A percentile compares a stretch with the other conserved stretches of the same genome.
Evolutionary conservation across 192 early-diverging fungal species (phyloP).

Genomic region (Backusella circina): DNA sequence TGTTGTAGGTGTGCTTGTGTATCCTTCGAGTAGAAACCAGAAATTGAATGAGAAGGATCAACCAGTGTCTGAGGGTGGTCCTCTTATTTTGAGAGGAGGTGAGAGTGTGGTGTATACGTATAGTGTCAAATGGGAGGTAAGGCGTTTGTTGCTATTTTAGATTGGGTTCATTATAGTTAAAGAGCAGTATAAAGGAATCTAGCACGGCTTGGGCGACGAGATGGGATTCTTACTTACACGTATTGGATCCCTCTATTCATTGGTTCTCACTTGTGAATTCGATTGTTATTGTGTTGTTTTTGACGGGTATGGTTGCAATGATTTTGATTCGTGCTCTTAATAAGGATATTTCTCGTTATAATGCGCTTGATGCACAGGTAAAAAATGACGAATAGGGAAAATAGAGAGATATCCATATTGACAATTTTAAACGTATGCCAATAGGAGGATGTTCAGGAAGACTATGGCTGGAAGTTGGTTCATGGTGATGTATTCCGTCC

Average conservation of each 20-base stretch:
- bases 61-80: background rate
- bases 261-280: constrained; percentile 97
- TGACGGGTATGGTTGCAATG: constrained; percentile 88
- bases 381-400: background rate
- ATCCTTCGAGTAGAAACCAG: constrained; percentile 62
- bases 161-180: background rate
- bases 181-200: constrained; percentile 35
- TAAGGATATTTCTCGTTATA: constrained; percentile 94
- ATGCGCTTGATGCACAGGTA: constrained; percentile 55
- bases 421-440: background rate
- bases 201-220: constrained; percentile 76
- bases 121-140: constrained; percentile 58
- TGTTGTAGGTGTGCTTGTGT: constrained; percentile 86
- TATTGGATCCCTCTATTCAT: constrained; percentile 89
- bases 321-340: constrained; percentile 86
- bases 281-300: constrained; percentile 89
- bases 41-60: constrained; percentile 25
- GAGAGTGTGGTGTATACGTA: constrained; percentile 62
- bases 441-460: constrained; percentile 79
- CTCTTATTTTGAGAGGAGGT: constrained; percentile 23
- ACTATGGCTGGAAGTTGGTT: constrained; percentile 98
- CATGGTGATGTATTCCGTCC: constrained; percentile 98
- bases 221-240: constrained; percentile 83
- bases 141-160: background rate
- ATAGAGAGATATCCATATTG: background rate